These are phyloP conservation scores for Rhodotorula sp. DNA, from an alignment of 1,284 basidiomycete species.

Conservation along the genomic window DNA sequence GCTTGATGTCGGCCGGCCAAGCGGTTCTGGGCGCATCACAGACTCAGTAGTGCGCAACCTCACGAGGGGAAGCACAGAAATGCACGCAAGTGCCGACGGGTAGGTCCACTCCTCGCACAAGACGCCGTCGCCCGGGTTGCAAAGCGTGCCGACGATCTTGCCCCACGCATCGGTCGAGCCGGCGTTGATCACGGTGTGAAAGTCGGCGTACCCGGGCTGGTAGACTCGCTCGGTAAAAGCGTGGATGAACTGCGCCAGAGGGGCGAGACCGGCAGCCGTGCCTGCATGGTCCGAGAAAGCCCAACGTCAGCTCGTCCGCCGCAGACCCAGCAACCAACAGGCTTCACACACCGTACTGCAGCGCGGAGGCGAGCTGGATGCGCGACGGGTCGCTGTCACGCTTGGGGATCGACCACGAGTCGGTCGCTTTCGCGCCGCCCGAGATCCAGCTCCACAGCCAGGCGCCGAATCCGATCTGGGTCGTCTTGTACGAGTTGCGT, in stretches of 20 bases:
- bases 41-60: not conserved
- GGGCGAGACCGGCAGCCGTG: slow-evolving; percentile 60
- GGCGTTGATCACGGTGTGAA: slow-evolving; percentile 60
- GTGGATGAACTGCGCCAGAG: slow-evolving; percentile 60
- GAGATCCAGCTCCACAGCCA: slow-evolving; percentile 71
- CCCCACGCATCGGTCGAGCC: slow-evolving; percentile 77
- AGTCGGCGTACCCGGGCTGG: slow-evolving; percentile 69
- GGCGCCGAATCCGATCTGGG: slow-evolving; percentile 43
- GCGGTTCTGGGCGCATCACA: slow-evolving; percentile 16
- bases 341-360: slow-evolving; percentile 65
- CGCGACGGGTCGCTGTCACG: slow-evolving; percentile 50
- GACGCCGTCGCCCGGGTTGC: slow-evolving; percentile 71
- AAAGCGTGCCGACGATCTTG: slow-evolving; percentile 61
- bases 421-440: slow-evolving; percentile 53
- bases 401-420: slow-evolving; percentile 64
- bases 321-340: not conserved
- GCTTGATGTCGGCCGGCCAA: slow-evolving; percentile 43
- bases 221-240: slow-evolving; percentile 66
- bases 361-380: slow-evolving; percentile 64
- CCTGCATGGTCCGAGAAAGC: slow-evolving; percentile 31
- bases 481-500: slow-evolving; percentile 51
- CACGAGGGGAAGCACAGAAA: not conserved
- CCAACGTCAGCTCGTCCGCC: not conserved
- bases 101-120: slow-evolving; percentile 63
- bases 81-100: slow-evolving; percentile 42